Percentiles rank a stretch among this genome's conserved stretches.
Evolutionary conservation across 2,329 filamentous ascomycete genomes (phyloP).

Genomic region (Fusarium marasasianum): DNA sequence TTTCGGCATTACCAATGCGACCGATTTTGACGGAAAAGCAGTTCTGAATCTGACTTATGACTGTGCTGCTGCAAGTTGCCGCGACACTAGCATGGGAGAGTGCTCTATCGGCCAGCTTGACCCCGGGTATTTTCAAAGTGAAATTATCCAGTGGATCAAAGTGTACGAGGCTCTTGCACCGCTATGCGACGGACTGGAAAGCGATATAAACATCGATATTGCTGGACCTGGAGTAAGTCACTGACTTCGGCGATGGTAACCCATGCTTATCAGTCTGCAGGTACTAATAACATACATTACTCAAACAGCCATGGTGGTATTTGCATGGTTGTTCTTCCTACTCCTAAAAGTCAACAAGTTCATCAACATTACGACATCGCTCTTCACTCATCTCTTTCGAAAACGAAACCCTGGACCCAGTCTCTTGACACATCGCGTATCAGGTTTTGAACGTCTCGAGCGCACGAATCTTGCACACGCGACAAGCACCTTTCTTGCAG

Average conservation of each 20-base stretch:
- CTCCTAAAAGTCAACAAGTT: neutral
- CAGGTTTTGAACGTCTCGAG: neutral
- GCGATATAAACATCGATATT: conserved; percentile 11
- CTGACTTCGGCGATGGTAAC: fast-evolving
- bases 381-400: neutral
- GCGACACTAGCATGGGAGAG: neutral
- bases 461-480: neutral
- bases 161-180: neutral
- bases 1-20: neutral
- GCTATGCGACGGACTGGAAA: neutral
- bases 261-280: neutral
- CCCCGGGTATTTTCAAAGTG: neutral
- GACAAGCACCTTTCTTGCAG: conserved; percentile 12
- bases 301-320: conserved; percentile 5
- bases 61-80: conserved; percentile 15
- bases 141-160: neutral
- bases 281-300: conserved; percentile 20
- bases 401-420: fast-evolving
- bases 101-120: neutral
- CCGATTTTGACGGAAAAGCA: neutral
- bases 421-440: neutral
- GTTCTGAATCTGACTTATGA: conserved; percentile 4
- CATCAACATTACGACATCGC: neutral
- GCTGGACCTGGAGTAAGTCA: conserved; percentile 17
- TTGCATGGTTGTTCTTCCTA: conserved; percentile 3